phyloP scores from a whole-genome alignment of 257 asterid species.

The Solanum corneliomulleri region DNA sequence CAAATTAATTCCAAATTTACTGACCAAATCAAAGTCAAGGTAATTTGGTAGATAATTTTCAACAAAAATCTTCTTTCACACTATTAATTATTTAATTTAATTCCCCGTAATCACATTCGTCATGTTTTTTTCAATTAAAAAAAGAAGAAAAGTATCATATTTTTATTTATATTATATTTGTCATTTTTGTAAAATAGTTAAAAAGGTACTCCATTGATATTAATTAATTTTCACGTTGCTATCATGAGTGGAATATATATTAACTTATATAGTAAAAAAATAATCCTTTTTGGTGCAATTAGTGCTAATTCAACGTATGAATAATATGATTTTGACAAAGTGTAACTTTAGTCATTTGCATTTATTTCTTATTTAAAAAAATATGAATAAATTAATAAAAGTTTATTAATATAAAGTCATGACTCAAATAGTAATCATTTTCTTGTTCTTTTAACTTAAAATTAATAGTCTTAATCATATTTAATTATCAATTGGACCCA shows the following conservation, averaged over 20 bases:
- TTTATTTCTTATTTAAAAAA: too few relatives aligned
- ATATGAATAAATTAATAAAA: too few relatives aligned
- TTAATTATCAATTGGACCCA: neutral
- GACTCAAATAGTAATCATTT: neutral
- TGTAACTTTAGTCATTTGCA: neutral
- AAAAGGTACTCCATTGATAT: neutral
- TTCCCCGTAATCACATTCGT: neutral
- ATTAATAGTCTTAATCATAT: neutral
- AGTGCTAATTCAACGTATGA: neutral
- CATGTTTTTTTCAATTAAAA: neutral
- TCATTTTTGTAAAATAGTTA: neutral
- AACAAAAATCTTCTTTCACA: neutral
- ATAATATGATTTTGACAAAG: neutral
- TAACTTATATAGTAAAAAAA: neutral
- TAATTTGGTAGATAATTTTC: neutral
- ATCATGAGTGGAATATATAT: neutral
- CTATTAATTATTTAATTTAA: neutral
- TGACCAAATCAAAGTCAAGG: neutral
- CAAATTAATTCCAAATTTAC: neutral
- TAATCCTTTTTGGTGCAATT: neutral
- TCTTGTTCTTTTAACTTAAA: neutral
- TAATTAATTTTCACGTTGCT: neutral
- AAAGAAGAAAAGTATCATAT: neutral
- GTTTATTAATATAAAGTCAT: neutral
- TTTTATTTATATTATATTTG: neutral